A percentile compares a stretch with the other conserved stretches of the same genome.
Evolutionary conservation across 225 moss, liverwort and hornwort species (phyloP).

Genomic region (Ulota crispa): DNA sequence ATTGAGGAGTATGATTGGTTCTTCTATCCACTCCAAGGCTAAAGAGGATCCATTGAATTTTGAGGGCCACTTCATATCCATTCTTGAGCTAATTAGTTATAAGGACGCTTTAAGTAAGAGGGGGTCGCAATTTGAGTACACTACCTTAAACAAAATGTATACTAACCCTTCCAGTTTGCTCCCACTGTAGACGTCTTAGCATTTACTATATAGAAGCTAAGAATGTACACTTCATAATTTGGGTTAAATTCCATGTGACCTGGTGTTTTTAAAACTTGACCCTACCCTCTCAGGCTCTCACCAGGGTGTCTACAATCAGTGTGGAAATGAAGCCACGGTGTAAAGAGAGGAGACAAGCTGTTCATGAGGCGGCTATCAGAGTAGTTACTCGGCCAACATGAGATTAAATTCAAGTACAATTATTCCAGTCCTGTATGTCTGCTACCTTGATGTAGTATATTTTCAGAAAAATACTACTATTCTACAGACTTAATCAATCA

Average conservation of each 20-base stretch:
- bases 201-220: neutral
- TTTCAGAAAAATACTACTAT: neutral
- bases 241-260: neutral
- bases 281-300: neutral
- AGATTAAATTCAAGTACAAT: conserved; percentile 38
- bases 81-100: too few relatives aligned
- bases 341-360: conserved; percentile 23
- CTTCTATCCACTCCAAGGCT: too few relatives aligned
- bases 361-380: conserved; percentile 25
- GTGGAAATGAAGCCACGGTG: neutral
- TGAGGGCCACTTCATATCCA: too few relatives aligned
- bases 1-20: too few relatives aligned
- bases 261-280: neutral
- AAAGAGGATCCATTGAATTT: too few relatives aligned
- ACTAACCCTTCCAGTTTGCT: neutral
- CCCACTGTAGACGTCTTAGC: neutral
- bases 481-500: conserved; percentile 5
- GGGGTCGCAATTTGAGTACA: too few relatives aligned
- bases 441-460: neutral
- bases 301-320: neutral
- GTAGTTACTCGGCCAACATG: conserved; percentile 29
- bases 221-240: conserved; percentile 13
- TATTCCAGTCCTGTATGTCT: conserved; percentile 31
- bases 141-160: neutral
- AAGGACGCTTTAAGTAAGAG: too few relatives aligned